phyloP scores from a whole-genome alignment of 2,329 filamentous ascomycete genomes.

The Fusarium sp. region DNA sequence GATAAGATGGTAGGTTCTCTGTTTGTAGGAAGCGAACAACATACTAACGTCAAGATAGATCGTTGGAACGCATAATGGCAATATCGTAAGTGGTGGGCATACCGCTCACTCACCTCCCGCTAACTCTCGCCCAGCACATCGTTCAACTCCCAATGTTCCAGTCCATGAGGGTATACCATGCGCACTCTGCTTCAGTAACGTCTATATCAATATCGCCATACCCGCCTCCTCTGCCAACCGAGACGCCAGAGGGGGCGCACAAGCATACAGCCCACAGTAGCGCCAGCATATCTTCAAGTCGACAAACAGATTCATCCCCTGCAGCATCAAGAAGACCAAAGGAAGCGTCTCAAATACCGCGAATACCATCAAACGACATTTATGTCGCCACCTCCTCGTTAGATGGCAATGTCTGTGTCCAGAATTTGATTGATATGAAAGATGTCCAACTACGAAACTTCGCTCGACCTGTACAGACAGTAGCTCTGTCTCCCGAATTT shows the following conservation, averaged over 20 bases:
- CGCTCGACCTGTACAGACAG: constrained; percentile 88
- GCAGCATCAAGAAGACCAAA: constrained; percentile 63
- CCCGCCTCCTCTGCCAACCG: constrained; percentile 66
- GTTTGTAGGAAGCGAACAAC: not conserved
- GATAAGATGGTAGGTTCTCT: constrained; percentile 86
- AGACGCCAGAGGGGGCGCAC: constrained; percentile 56
- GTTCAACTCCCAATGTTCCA: constrained; percentile 86
- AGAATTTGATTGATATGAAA: constrained; percentile 85
- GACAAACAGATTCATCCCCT: constrained; percentile 56
- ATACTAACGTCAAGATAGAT: constrained; percentile 66
- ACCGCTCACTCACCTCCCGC: constrained; percentile 1
- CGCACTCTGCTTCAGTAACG: constrained; percentile 91
- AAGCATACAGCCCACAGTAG: constrained; percentile 53
- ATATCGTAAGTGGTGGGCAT: constrained; percentile 75
- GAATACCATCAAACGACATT: constrained; percentile 88
- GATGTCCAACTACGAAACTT: constrained; percentile 95
- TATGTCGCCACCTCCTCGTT: constrained; percentile 94
- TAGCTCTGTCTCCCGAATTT: constrained; percentile 95
- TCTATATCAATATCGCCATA: constrained; percentile 90
- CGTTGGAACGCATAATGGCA: constrained; percentile 94
- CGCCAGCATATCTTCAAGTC: constrained; percentile 47
- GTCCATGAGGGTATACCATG: constrained; percentile 86
- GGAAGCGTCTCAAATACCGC: constrained; percentile 70
- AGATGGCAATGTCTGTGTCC: constrained; percentile 94
- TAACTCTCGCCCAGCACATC: constrained; percentile 73